Base-by-base conservation (phyloP, 208 protist genomes). In the Kentomonas sorsogonicus region DNA sequence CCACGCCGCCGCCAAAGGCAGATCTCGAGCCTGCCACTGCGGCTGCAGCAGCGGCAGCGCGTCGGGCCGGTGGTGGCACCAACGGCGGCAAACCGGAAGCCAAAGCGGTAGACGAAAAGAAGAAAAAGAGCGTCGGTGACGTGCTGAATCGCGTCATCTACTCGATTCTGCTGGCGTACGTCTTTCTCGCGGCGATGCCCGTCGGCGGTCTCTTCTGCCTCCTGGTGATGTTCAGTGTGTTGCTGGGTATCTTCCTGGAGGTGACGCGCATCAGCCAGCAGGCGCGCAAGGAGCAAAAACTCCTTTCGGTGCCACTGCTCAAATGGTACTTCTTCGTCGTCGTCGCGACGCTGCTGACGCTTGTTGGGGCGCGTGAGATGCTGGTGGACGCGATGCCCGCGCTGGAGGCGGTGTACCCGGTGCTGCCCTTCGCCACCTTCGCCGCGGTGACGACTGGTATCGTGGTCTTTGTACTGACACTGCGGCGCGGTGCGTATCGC, bases 191-290 rank as follows among this genome's bases (percentile, higher is more conserved):
- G 3, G 66, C 79, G 31, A 77, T 95, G 36, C 81, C 88, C n/a
- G 56, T 90, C 1, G 91, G 91, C 44, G 74, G 79, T 9, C 77
- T 95, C 18, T 60, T 69, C 20, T 40, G 94, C 25, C 65, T 93
- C 13, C 46, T 93, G 34, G 51, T 74, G 10, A 86, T 94, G 43
- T 65, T 75, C 47, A n/a, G n/a, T n/a, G n/a, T n/a, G n/a, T n/a
- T n/a, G n/a, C 72, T 61, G 33, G 79, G 69, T 43, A 94, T 95
- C 87, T 95, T 94, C 63, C 74, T 77, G 47, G 89, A 97, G 57
- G 72, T 97, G 25, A 93, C 83, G 0, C 81, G 89, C 51, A 94
- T 97, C 44, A 88, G 90, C 61, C 79, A 90, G 39, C 61, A 69
- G 1, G 71, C 73, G 30, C 69, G 76, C 30, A 91, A 91, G 54